Evolutionary conservation across 768 basidiomycete genomes (phyloP), one percentile per base, ranked within the genome.

Genomic region (Amanita subjunquillea): DNA sequence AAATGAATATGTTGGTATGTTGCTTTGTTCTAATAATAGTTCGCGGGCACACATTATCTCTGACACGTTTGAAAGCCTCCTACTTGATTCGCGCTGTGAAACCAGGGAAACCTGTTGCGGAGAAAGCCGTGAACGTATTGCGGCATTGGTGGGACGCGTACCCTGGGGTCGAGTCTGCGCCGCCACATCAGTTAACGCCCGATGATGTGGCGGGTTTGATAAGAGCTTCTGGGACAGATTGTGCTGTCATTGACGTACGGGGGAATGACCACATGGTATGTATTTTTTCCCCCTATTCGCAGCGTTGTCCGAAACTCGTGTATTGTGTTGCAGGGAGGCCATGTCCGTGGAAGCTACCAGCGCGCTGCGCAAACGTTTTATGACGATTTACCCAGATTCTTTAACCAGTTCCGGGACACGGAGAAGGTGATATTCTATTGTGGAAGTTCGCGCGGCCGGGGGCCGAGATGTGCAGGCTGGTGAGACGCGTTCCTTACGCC

Each of bases 131-230:
- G 3, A 4, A 32, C 32, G 6, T 32, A 32, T 10, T 32, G 32
- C 59, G 64, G 13, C 65, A 65, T 2, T 80, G 75, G 76, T 79
- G 76, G 77, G 73, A 79, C 50, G 78, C 77, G 0, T 80, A 75
- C 57, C 80, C 80, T 0, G 41, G 57, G 4, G 62, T 65, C 34
- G 3, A 12, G 3, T 32, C 9, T 3, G 32, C 32, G 32, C 32
- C 66, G 1, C 66, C 68, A 4, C 58, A 60, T 1, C 41, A 57
- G 2, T 45, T 76, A 29, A 60, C 68, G 2, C 65, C 10, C 6
- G 68, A 67, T 12, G 69, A 73, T 17, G 66, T 80, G 0, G 72
- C 67, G 17, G 29, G 58, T 17, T 60, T 73, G 9, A 61, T 73
- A 22, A 62, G 29, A 30, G 8, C 29, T 30, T 30, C 29, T 32